Percentiles rank a stretch among this genome's conserved stretches.
These are phyloP conservation scores for Pistacia atlantica DNA, from an alignment of 345 rosid species.

Conservation along the genomic window DNA sequence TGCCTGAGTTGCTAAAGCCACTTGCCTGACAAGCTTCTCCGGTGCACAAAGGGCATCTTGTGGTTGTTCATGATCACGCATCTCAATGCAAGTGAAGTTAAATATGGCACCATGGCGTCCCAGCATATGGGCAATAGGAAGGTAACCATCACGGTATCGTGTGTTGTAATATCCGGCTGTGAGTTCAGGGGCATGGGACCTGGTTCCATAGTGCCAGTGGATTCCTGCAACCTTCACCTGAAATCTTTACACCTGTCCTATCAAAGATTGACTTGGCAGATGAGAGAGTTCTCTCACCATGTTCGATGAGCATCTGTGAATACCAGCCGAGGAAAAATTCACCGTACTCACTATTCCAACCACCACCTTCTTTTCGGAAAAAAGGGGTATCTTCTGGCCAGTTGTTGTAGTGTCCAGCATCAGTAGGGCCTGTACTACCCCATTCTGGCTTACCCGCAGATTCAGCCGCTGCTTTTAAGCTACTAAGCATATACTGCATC, in stretches of 20 bases:
- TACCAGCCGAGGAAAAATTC: conserved; percentile 95
- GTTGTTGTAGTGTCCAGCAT: conserved; percentile 91
- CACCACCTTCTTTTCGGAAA: conserved; percentile 80
- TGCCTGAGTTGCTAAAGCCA: conserved; percentile 67
- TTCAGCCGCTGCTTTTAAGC: conserved; percentile 91
- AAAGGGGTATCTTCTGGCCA: conserved; percentile 97
- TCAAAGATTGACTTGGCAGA: conserved; percentile 63
- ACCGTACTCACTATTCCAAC: conserved; percentile 80
- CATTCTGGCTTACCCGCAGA: conserved; percentile 88
- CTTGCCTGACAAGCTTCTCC: conserved; percentile 91
- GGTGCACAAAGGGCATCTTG: conserved; percentile 94
- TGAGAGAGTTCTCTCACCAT: conserved; percentile 75
- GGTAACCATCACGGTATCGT: conserved; percentile 80
- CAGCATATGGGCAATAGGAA: conserved; percentile 90
- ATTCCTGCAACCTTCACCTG: conserved; percentile 94
- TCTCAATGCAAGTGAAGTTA: conserved; percentile 96
- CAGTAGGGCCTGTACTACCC: conserved; percentile 94
- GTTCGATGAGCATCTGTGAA: conserved; percentile 83
- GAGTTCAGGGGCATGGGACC: conserved; percentile 98
- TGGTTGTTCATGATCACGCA: conserved; percentile 98
- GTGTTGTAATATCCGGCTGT: conserved; percentile 98
- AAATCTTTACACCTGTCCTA: conserved; percentile 58
- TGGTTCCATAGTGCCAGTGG: conserved; percentile 96
- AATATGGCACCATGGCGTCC: conserved; percentile 84
- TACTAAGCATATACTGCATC: conserved; percentile 75